These are phyloP conservation scores for Symbiodinium natans DNA, from an alignment of 73 alveolate species.

Conservation along the genomic window DNA sequence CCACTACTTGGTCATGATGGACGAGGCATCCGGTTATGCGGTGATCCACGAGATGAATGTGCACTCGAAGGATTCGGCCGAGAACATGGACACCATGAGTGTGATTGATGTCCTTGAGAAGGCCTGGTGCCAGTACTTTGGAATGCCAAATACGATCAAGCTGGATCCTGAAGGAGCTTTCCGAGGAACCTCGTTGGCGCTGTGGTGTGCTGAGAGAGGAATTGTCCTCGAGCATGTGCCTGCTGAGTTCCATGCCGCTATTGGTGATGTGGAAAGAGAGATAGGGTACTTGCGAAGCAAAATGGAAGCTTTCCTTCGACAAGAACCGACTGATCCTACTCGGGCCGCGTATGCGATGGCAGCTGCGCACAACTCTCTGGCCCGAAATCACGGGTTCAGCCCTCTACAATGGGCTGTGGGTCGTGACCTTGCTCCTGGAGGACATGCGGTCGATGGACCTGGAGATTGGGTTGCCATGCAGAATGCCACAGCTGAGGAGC, in stretches of 20 bases:
- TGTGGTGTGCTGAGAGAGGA: background rate
- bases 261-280: background rate
- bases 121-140: constrained; percentile 1
- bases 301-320: background rate
- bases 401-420: constrained; percentile 6
- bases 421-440: background rate
- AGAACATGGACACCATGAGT: background rate
- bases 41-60: background rate
- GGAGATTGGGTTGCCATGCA: background rate
- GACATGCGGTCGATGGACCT: background rate
- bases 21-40: background rate
- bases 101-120: background rate
- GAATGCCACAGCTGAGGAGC: too few relatives aligned
- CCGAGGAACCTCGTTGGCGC: background rate
- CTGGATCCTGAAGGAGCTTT: background rate
- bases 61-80: too few relatives aligned
- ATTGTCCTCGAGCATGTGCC: background rate
- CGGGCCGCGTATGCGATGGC: background rate
- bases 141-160: background rate
- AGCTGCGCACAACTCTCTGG: background rate
- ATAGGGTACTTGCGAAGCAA: background rate
- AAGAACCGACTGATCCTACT: background rate
- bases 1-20: background rate
- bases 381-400: background rate
- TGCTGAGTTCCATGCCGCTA: background rate